Percentiles rank a stretch among this genome's conserved stretches.
phyloP scores from a whole-genome alignment of 345 rosid genomes.

The Leavenworthia alabamica region DNA sequence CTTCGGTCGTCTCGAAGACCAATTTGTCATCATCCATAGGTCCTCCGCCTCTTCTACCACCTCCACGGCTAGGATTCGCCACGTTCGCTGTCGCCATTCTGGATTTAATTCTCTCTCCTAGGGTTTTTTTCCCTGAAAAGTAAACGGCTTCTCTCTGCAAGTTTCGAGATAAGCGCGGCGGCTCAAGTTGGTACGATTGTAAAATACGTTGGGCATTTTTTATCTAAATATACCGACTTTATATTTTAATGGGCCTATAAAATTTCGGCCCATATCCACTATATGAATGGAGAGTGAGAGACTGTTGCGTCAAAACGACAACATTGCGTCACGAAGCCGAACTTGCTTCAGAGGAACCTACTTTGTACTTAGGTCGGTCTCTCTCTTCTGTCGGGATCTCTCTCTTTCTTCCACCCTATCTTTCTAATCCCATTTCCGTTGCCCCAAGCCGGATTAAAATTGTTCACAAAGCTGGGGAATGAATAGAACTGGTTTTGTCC shows the following conservation, averaged over 20 bases:
- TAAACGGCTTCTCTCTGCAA: background rate
- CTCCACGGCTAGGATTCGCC: slow-evolving; percentile 36
- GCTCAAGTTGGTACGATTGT: slow-evolving; percentile 2
- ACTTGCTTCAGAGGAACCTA: slow-evolving; percentile 24
- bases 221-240: background rate
- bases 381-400: slow-evolving; percentile 11
- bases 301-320: slow-evolving; percentile 16
- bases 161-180: slow-evolving; percentile 19
- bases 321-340: background rate
- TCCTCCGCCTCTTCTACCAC: slow-evolving; percentile 39
- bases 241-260: background rate
- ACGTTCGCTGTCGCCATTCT: slow-evolving; percentile 26
- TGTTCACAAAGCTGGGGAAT: background rate
- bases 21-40: slow-evolving; percentile 49
- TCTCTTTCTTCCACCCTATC: background rate
- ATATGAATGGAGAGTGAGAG: background rate
- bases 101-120: slow-evolving; percentile 25
- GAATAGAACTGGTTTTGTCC: slow-evolving; percentile 16
- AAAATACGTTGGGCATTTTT: slow-evolving; percentile 6
- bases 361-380: slow-evolving; percentile 26
- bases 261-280: background rate
- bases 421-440: background rate
- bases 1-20: slow-evolving; percentile 83
- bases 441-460: background rate
- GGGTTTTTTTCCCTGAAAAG: slow-evolving; percentile 17